Evolutionary conservation across 208 protist species (phyloP), one percentile per base, ranked within the genome.

Genomic region (Leishmania tarentolae): DNA sequence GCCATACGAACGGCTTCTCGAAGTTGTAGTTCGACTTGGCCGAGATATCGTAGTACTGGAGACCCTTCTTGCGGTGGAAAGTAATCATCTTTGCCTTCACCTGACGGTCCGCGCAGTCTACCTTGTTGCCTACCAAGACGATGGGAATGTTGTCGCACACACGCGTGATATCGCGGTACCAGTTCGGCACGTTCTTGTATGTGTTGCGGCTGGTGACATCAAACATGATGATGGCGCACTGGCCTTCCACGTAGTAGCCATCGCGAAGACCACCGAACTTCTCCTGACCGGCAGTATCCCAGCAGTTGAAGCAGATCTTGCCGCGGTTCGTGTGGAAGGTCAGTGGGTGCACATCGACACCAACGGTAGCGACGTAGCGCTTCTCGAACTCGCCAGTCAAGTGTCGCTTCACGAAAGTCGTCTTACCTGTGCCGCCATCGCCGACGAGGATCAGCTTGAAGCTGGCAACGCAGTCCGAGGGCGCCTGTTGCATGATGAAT

Each of bases 21-120:
- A 99, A 99, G 92, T 99, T 99, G 97, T 99, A 99, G 95, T 99
- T 99, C 56, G 98, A 99, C 93, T 99, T 99, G 79, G 99, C 99
- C 28, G 98, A 99, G 83, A 99, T 99, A 83, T 99, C 99, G 89
- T 99, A 99, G 95, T 99, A 99, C 94, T 99, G 98, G 8, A 99
- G 92, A 83, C 99, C 99, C 88, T 96, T 98, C 96, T 99, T 99
- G 85, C 99, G 96, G 91, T 99, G 99, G 98, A 99, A 99, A 68
- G 93, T 99, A 86, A 99, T 99, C 93, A 98, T 97, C 93, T 99
- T 99, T 44, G 99, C 96, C 95, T 99, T 99, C 52, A 99, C 99
- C 90, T 99, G 98, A 75, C 99, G 97, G 84, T 99, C 99, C 65
- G 99, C 99, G 77, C 99, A 97, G 93, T 99, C 99, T 86, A 99